Conservation (phyloP, 202 grass and related monocot genomes). For the Elaeis oleifera region DNA sequence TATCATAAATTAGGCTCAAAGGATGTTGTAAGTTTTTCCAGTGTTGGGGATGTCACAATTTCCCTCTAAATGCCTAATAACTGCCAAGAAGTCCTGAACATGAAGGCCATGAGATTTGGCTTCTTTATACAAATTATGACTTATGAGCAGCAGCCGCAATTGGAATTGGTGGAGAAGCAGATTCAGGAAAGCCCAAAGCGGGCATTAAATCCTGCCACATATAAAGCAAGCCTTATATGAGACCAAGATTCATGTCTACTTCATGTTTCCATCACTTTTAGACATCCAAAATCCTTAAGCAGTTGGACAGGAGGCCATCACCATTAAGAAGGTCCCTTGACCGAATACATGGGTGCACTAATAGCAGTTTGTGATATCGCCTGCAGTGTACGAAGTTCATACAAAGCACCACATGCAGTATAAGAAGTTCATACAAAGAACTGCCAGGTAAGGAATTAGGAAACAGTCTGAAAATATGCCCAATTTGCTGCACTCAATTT, state of each 20-base stretch:
- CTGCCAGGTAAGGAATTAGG: too few species aligned
- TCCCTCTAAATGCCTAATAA: slow-evolving; percentile 64
- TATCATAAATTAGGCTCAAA: too few species aligned
- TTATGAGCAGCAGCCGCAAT: slow-evolving; percentile 75
- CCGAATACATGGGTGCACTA: slow-evolving; percentile 69
- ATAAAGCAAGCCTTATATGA: background rate
- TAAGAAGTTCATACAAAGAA: too few species aligned
- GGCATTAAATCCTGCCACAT: slow-evolving; percentile 72
- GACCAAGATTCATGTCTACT: background rate
- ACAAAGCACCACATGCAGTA: too few species aligned
- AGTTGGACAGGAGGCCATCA: slow-evolving; percentile 67
- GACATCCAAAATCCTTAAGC: slow-evolving; percentile 54
- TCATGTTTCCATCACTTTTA: background rate
- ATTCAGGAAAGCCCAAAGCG: slow-evolving; percentile 63
- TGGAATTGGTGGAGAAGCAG: slow-evolving; percentile 68
- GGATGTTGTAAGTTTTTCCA: background rate
- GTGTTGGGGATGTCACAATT: slow-evolving; percentile 28
- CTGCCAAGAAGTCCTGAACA: slow-evolving; percentile 70
- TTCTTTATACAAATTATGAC: slow-evolving; percentile 80
- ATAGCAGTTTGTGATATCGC: too few species aligned
- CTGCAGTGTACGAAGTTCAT: too few species aligned
- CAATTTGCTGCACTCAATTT: background rate
- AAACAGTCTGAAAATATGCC: too few species aligned
- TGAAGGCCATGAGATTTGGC: slow-evolving; percentile 59
- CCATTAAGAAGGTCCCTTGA: slow-evolving; percentile 83